A percentile compares a stretch with the other conserved stretches of the same genome.
phyloP scores from a whole-genome alignment of 257 asterid species.

The Ehretia macrophylla region DNA sequence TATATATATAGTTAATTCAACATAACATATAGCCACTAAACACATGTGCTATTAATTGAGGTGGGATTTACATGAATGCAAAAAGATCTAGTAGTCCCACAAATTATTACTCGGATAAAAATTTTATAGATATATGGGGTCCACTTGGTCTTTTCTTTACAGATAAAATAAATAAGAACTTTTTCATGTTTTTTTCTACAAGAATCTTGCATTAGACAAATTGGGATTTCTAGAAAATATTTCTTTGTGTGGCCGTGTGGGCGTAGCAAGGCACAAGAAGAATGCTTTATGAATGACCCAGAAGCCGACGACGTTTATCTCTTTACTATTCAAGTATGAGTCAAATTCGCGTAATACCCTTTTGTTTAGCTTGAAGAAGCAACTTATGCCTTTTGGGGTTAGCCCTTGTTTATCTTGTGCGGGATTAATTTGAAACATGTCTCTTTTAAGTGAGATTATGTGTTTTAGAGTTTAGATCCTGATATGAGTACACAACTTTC shows the following conservation, averaged over 20 bases:
- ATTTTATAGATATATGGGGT: constrained; percentile 4
- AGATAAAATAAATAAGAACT: constrained; percentile 5
- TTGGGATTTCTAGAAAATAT: too few relatives aligned
- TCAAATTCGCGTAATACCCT: not conserved
- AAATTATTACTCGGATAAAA: constrained; percentile 17
- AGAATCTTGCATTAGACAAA: too few relatives aligned
- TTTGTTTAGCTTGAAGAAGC: too few relatives aligned
- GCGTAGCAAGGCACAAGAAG: not conserved
- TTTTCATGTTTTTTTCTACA: not conserved
- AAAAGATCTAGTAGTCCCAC: constrained; percentile 17
- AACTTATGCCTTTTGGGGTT: too few relatives aligned
- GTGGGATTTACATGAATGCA: constrained; percentile 9
- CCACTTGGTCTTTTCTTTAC: constrained; percentile 13
- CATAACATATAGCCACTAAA: not conserved
- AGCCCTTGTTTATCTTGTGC: too few relatives aligned
- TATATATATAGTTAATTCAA: not conserved
- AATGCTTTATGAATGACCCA: not conserved
- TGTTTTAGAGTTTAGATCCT: too few relatives aligned
- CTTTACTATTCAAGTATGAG: not conserved
- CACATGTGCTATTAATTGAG: not conserved
- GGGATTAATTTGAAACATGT: too few relatives aligned
- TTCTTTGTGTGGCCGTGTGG: too few relatives aligned
- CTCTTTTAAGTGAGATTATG: too few relatives aligned
- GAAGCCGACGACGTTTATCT: not conserved
- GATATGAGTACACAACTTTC: too few relatives aligned